Evolutionary conservation across 441 rosid species (phyloP), one percentile per base, ranked within the genome.

Genomic region (Corymbia calophylla): DNA sequence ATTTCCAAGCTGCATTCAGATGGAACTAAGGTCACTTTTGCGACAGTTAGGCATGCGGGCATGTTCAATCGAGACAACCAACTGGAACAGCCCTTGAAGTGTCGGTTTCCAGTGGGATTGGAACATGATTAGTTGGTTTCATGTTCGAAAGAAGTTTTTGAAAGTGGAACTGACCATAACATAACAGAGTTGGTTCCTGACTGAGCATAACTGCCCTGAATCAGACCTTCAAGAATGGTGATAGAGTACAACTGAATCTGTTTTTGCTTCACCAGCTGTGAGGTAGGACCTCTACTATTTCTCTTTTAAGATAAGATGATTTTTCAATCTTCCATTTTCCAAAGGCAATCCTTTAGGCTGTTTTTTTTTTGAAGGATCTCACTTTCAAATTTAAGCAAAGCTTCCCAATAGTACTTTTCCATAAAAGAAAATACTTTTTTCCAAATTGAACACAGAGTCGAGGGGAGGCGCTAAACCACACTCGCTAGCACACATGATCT

Each of bases 1-100:
- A 98, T 95, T 94, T 96, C 99, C 94, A 98, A 96, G 91, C 97
- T 97, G 53, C 94, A 92, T 39, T 15, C 18, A 82, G n/a, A 66
- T 21, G 49, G 54, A 66, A 5, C 32, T 21, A 77, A 44, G n/a
- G 84, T 77, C 84, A 39, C 84, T 39, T 25, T 77, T 39, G 51
- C 16, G 8, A 77, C 17, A 39, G 82, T 21, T 23, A 23, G 51
- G 84, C 84, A 39, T 77, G 7, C 23, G n/a, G 1, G 84, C 84
- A 77, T 2, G n/a, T 21, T 77, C 51, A 77, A 39, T 77, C 51
- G 9, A 21, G n/a, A 77, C n/a, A 77, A 10, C 84, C 84, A 44
- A 2, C 84, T 39, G 3, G 84, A 77, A 23, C 51, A 0, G 6
- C 29, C 84, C 49, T 39, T 21, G 29, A 19, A 73, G 16, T 5